Percentiles rank a stretch among this genome's conserved stretches.
Conservation (phyloP, 306 rosid genomes). For the Lathyrus aphaca region DNA sequence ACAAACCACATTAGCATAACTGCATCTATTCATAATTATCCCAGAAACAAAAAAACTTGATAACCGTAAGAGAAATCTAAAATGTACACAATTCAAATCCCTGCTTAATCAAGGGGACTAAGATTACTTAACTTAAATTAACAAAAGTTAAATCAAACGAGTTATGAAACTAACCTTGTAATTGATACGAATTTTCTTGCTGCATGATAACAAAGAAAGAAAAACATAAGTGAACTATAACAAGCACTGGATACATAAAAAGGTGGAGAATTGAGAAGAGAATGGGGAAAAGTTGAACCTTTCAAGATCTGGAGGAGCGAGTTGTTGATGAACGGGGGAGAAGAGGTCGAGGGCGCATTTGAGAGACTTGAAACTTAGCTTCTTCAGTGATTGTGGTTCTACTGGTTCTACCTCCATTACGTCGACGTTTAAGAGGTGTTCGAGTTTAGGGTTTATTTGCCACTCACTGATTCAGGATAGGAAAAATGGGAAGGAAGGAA, state of each 20-base stretch:
- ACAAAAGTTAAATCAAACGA: neutral
- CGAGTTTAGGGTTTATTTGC: slow-evolving; percentile 24
- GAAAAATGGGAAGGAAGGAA: neutral
- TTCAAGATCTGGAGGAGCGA: slow-evolving; percentile 69
- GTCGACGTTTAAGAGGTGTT: neutral
- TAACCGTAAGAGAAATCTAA: neutral
- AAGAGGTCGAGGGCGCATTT: slow-evolving; percentile 93
- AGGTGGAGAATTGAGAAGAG: neutral
- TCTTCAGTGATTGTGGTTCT: slow-evolving; percentile 92
- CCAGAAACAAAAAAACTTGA: neutral
- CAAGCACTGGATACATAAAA: neutral
- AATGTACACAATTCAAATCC: neutral
- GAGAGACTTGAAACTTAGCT: slow-evolving; percentile 91
- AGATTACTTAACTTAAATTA: neutral
- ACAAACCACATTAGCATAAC: slow-evolving; percentile 24
- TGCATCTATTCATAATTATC: neutral
- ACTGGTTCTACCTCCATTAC: slow-evolving; percentile 65
- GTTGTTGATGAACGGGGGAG: slow-evolving; percentile 72
- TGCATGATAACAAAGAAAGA: slow-evolving; percentile 37
- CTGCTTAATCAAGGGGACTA: neutral
- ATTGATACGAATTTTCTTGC: slow-evolving; percentile 68
- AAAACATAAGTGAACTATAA: neutral
- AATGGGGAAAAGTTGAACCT: slow-evolving; percentile 46
- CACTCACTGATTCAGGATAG: neutral
- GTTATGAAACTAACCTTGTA: slow-evolving; percentile 71